Evolutionary conservation across 176 grass and related monocot species (phyloP).

Genomic region (Hordeum vulgare): MorexV3_pseudomolecules_assembly NC_058524.1:154699204-154699703

Average conservation of each 20-base stretch:
- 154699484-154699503: no score
- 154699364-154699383: constrained; percentile 70
- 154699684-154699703: neutral
- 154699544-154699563: neutral
- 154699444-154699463: no score
- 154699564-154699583: constrained; percentile 10
- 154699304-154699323: neutral
- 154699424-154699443: no score
- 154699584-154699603: constrained; percentile 88
- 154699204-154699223: no score
- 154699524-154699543: neutral
- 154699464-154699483: no score
- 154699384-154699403: constrained; percentile 62
- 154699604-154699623: constrained; percentile 81
- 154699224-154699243: neutral
- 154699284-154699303: neutral
- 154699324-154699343: no score
- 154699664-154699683: constrained; percentile 56
- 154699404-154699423: constrained; percentile 54
- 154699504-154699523: constrained; percentile 18
- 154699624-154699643: constrained; percentile 71
- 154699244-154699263: neutral
- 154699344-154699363: neutral
- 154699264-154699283: neutral
- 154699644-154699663: constrained; percentile 64